Evolutionary conservation across 768 basidiomycete species (phyloP).

Genomic region (Tylopilus sp.): DNA sequence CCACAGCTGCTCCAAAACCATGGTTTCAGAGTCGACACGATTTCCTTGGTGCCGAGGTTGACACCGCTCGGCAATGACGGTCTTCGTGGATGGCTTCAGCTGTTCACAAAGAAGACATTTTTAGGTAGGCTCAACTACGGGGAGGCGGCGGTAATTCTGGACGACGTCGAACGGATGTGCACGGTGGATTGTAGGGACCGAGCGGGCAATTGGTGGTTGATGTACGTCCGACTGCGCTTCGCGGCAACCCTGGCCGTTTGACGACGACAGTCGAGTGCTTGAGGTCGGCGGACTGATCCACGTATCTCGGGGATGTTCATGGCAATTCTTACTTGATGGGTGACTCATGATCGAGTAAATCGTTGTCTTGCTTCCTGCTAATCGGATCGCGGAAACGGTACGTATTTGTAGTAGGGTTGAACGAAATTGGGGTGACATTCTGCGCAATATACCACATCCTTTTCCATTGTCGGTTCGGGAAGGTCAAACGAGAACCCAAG

Average conservation of each 20-base stretch:
- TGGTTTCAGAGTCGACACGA: constrained; percentile 54
- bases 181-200: constrained; percentile 53
- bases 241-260: constrained; percentile 42
- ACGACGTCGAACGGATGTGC: constrained; percentile 57
- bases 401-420: not conserved
- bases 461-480: constrained; percentile 2
- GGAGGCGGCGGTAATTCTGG: constrained; percentile 58
- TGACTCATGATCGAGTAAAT: constrained; percentile 4
- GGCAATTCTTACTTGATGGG: not conserved
- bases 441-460: not conserved
- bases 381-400: not conserved
- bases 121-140: constrained; percentile 48
- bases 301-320: not conserved
- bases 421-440: constrained; percentile 8
- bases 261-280: constrained; percentile 13
- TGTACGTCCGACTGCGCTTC: constrained; percentile 72
- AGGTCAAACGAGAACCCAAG: not conserved
- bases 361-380: not conserved
- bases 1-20: constrained; percentile 51
- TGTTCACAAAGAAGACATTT: constrained; percentile 64
- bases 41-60: constrained; percentile 53
- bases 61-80: constrained; percentile 49
- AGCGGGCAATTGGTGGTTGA: constrained; percentile 63
- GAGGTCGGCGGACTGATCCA: not conserved
- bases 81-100: constrained; percentile 61